phyloP scores from a whole-genome alignment of 371 early-diverging fungal species.

The Apophysomyces variabilis region DNA sequence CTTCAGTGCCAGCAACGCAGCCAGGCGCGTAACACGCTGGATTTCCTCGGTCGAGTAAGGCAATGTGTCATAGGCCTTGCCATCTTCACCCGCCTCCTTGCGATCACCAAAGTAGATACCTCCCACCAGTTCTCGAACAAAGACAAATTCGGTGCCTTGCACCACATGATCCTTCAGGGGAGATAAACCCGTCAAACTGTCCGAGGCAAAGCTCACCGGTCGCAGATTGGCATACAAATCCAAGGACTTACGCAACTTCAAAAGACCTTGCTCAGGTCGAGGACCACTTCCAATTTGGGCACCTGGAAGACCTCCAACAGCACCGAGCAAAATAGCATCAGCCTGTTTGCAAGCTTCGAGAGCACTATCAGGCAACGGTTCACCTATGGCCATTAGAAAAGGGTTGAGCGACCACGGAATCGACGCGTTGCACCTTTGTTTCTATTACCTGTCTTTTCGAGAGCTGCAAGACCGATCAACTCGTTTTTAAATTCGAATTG shows the following conservation, averaged over 20 bases:
- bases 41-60: constrained; percentile 90
- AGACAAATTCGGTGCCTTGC: constrained; percentile 86
- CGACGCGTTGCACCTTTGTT: neutral
- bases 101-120: constrained; percentile 98
- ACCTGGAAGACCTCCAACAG: constrained; percentile 87
- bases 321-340: constrained; percentile 93
- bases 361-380: constrained; percentile 81
- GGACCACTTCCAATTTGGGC: constrained; percentile 92
- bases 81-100: constrained; percentile 83
- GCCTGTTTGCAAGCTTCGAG: constrained; percentile 82
- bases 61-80: constrained; percentile 89
- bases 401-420: too few relatives aligned
- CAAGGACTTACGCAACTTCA: constrained; percentile 88
- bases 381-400: constrained; percentile 52
- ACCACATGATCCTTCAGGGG: constrained; percentile 92
- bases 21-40: constrained; percentile 91
- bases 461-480: constrained; percentile 91
- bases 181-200: constrained; percentile 77
- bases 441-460: constrained; percentile 82
- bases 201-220: constrained; percentile 91
- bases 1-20: constrained; percentile 80
- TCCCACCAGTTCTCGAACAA: constrained; percentile 94
- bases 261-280: constrained; percentile 93
- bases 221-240: constrained; percentile 95
- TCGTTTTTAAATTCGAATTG: constrained; percentile 77